Evolutionary conservation across 805 yeast genomes (phyloP).

Genomic region (Citeromyces matritensis): DNA sequence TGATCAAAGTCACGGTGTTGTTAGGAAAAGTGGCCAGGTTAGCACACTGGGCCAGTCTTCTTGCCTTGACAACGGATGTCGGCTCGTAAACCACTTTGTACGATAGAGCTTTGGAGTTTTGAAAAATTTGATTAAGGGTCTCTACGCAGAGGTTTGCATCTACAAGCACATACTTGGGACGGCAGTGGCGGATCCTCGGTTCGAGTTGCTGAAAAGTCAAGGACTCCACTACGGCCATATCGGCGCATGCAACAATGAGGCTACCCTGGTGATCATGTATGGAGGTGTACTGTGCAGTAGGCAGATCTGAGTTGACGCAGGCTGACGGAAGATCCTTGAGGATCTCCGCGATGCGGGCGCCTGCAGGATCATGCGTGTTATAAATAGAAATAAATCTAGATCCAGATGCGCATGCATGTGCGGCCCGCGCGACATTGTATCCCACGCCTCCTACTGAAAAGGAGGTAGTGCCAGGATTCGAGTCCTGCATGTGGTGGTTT

Average conservation of each 20-base stretch:
- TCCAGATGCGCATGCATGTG: constrained; percentile 17
- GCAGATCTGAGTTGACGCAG: constrained; percentile 8
- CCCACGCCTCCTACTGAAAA: constrained; percentile 78
- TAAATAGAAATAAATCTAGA: constrained; percentile 40
- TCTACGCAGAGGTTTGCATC: constrained; percentile 53
- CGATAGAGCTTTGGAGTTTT: constrained; percentile 3
- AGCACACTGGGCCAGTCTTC: constrained; percentile 22
- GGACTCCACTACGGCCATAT: constrained; percentile 58
- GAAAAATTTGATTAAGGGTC: constrained; percentile 21
- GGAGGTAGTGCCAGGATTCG: constrained; percentile 52
- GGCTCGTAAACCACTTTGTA: constrained; percentile 51
- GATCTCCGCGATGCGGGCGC: constrained; percentile 19
- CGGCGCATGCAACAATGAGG: constrained; percentile 66
- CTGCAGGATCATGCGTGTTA: constrained; percentile 40
- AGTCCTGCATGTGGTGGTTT: constrained; percentile 28
- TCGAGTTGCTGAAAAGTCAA: constrained; percentile 25
- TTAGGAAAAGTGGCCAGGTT: constrained; percentile 30
- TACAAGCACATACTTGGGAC: constrained; percentile 36
- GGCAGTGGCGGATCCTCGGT: constrained; percentile 19
- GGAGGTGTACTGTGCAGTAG: constrained; percentile 64
- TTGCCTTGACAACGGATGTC: constrained; percentile 55
- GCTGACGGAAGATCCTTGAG: constrained; percentile 25
- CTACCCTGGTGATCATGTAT: constrained; percentile 48
- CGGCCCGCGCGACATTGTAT: constrained; percentile 59
- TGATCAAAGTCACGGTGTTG: constrained; percentile 26